phyloP scores from a whole-genome alignment of 805 yeast genomes.

The Yamadazyma nakazawae region DNA sequence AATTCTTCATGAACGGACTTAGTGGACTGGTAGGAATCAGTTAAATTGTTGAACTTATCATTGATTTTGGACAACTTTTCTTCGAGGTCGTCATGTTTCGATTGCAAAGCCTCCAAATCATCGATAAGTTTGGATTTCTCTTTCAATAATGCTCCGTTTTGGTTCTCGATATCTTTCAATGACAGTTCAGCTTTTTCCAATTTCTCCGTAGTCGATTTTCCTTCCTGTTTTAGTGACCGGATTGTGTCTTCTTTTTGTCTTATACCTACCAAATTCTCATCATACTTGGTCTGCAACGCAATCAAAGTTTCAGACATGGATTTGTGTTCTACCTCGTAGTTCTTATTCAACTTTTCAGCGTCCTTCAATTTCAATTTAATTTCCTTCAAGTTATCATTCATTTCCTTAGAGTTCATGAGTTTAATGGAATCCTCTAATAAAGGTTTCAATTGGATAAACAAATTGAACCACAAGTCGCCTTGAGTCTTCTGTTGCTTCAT shows the following conservation, averaged over 20 bases:
- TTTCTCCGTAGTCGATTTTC: constrained; percentile 22
- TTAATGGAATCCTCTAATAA: constrained; percentile 62
- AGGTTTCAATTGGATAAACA: constrained; percentile 73
- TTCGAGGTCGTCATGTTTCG: constrained; percentile 8
- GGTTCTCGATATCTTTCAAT: constrained; percentile 25
- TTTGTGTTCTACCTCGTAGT: constrained; percentile 31
- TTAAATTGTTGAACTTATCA: constrained; percentile 3
- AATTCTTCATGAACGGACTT: constrained; percentile 3
- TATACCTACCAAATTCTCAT: constrained; percentile 27
- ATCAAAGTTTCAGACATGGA: constrained; percentile 38
- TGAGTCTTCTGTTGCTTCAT: constrained; percentile 22
- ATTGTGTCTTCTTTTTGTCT: constrained; percentile 48
- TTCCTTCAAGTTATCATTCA: constrained; percentile 52
- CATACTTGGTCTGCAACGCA: constrained; percentile 32
- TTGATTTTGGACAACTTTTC: constrained; percentile 5
- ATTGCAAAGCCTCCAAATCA: constrained; percentile 4
- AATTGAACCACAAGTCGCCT: constrained; percentile 74
- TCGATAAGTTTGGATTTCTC: constrained; percentile 11
- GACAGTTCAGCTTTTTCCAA: constrained; percentile 20
- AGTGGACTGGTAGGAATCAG: constrained; percentile 4
- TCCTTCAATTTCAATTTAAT: constrained; percentile 45
- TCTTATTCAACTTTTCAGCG: constrained; percentile 27
- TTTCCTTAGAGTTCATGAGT: constrained; percentile 53
- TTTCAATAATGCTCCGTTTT: constrained; percentile 14
- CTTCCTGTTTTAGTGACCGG: constrained; percentile 39